Evolutionary conservation across 2,329 filamentous ascomycete species (phyloP), one percentile per base, ranked within the genome.

Genomic region (Colletotrichum cereale): DNA sequence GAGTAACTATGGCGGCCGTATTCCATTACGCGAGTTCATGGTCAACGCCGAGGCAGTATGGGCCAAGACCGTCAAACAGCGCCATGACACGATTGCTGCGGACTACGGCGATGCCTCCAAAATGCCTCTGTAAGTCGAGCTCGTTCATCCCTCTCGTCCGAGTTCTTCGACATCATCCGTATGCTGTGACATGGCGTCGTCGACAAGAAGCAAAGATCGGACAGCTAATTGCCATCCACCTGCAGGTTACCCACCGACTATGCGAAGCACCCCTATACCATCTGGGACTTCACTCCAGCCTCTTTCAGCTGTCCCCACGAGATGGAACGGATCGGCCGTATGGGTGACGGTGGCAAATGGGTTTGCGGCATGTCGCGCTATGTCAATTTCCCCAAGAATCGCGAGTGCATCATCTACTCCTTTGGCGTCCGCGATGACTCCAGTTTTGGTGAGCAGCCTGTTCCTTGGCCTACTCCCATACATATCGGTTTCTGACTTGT

Each of bases 261-360:
- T 60, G 71, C 68, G 34, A 58, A 71, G 29, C 77, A 74, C 10
- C 80, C 80, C 2, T 82, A 80, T 71, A 77, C 79, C 2, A 74
- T 83, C 18, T 84, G 81, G 80, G 82, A 84, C 72, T 82, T 83
- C 73, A 77, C 80, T 29, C 81, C 80, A 6, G 78, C 82, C 2
- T 77, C 80, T 1, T 84, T 80, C 74, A 78, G 77, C 57, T 84
- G 82, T 74, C 82, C 82, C 4, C 78, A 82, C 65, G 81, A 83
- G 40, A 77, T 84, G 21, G 79, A 83, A 69, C 78, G 82, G 8
- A 75, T 84, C 3, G 82, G 82, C 3, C 75, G 78, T 5, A 73
- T 82, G 6, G 82, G 82, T 38, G 81, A 83, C 48, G 82, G 82
- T n/a, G 82, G 82, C 29, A 84, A 84, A 73, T 82, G 81, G 79